phyloP scores from a whole-genome alignment of 805 yeast genomes.

The Hermanozyma aechmeae region DNA sequence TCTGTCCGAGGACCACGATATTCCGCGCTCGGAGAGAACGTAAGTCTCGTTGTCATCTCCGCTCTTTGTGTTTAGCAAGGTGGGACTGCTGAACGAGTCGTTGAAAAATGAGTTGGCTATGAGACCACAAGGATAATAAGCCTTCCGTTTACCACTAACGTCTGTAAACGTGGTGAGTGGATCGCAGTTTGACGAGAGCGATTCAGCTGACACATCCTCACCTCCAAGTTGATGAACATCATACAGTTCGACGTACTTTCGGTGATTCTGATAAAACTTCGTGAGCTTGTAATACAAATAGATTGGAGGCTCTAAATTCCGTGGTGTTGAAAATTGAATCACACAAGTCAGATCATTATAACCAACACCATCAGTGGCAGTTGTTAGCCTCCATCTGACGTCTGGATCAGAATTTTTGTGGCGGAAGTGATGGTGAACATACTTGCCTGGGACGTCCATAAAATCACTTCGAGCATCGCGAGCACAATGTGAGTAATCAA shows the following conservation, averaged over 20 bases:
- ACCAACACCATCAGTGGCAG: slow-evolving; percentile 25
- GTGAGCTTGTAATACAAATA: slow-evolving; percentile 80
- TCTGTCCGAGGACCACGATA: slow-evolving; percentile 81
- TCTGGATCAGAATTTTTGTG: slow-evolving; percentile 25
- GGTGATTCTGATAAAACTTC: slow-evolving; percentile 88
- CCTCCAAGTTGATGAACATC: slow-evolving; percentile 81
- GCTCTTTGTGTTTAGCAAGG: slow-evolving; percentile 33
- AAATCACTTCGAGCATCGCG: slow-evolving; percentile 27
- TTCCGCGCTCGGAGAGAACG: slow-evolving; percentile 44
- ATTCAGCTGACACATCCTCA: slow-evolving; percentile 44
- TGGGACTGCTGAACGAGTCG: slow-evolving; percentile 63
- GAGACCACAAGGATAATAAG: slow-evolving; percentile 85
- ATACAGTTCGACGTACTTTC: slow-evolving; percentile 82
- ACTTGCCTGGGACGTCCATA: slow-evolving; percentile 47
- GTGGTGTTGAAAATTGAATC: slow-evolving; percentile 65
- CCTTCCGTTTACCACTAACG: too few species aligned
- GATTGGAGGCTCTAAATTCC: slow-evolving; percentile 59
- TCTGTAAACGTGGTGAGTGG: too few species aligned
- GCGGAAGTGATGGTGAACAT: slow-evolving; percentile 55
- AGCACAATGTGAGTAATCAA: slow-evolving; percentile 71
- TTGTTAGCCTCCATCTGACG: slow-evolving; percentile 57
- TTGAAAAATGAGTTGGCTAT: slow-evolving; percentile 90
- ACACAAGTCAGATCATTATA: slow-evolving; percentile 42
- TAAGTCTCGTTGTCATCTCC: slow-evolving; percentile 35
- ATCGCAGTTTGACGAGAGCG: slow-evolving; percentile 33